Percentiles rank a stretch among this genome's conserved stretches.
phyloP scores from a whole-genome alignment of 2,329 filamentous ascomycete species.

The Emmonsiellopsis sp. region DNA sequence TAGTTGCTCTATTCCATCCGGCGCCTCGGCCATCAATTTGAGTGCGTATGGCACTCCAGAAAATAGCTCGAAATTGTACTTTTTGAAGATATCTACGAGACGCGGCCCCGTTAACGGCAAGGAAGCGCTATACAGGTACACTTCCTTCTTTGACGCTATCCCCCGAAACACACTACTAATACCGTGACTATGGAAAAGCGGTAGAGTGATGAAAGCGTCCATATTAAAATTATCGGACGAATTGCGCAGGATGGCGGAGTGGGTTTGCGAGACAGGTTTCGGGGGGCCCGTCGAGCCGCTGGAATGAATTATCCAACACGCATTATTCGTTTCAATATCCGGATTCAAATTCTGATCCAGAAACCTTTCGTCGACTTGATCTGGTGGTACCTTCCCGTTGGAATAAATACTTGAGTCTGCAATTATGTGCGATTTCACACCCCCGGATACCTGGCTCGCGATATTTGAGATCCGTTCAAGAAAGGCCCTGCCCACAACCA shows the following conservation, averaged over 20 bases:
- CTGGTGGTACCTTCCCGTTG: neutral
- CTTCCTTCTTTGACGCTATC: slow-evolving; percentile 41
- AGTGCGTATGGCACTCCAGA: slow-evolving; percentile 56
- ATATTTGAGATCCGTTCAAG: neutral
- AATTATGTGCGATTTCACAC: neutral
- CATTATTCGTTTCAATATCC: slow-evolving; percentile 18
- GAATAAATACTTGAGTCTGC: neutral
- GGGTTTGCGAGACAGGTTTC: slow-evolving; percentile 53
- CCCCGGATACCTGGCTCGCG: too few relatives aligned
- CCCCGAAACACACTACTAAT: slow-evolving; percentile 46
- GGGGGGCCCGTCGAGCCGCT: slow-evolving; percentile 53
- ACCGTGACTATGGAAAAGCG: slow-evolving; percentile 52
- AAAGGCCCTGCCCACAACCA: slow-evolving; percentile 18
- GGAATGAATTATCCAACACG: slow-evolving; percentile 40
- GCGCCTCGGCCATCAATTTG: slow-evolving; percentile 52
- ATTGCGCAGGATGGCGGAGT: slow-evolving; percentile 42
- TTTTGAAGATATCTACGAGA: slow-evolving; percentile 36
- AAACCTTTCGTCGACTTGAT: neutral
- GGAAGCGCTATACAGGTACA: slow-evolving; percentile 46
- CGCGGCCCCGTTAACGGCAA: slow-evolving; percentile 46
- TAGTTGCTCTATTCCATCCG: slow-evolving; percentile 43
- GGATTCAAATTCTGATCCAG: slow-evolving; percentile 3
- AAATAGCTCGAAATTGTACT: slow-evolving; percentile 42
- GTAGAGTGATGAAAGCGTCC: slow-evolving; percentile 45
- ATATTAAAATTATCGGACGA: slow-evolving; percentile 37